These are phyloP conservation scores for Dendrobium huoshanense DNA, from an alignment of 106 monocot genomes.

Conservation along the genomic window DNA sequence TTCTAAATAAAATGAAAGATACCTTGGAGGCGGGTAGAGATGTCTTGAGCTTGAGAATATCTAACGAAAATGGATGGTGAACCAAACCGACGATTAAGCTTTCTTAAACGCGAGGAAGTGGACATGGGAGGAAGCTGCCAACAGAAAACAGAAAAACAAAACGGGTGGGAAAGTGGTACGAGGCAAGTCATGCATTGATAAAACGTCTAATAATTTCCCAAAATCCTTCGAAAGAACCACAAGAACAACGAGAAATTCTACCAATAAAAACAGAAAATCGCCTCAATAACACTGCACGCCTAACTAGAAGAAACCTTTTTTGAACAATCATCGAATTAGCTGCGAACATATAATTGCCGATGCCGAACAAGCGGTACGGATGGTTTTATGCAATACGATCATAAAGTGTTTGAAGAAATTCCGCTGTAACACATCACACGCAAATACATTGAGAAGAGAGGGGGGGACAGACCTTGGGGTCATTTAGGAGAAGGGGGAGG, in stretches of 20 bases:
- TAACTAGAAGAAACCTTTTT: background rate
- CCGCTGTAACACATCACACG: no score
- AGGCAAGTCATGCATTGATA: background rate
- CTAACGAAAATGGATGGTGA: conserved; percentile 19
- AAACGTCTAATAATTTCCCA: background rate
- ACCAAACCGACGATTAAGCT: background rate
- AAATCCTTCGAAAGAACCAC: background rate
- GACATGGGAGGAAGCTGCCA: conserved; percentile 1
- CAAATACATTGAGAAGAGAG: background rate
- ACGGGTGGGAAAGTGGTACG: background rate
- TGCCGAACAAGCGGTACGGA: background rate
- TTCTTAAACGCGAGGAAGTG: background rate
- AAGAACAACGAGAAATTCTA: background rate
- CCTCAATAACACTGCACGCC: background rate
- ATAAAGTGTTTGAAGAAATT: no score
- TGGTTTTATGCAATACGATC: no score
- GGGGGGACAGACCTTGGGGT: conserved; percentile 4
- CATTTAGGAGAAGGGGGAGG: conserved; percentile 1
- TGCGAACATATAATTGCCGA: background rate
- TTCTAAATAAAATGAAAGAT: background rate
- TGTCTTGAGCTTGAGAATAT: conserved; percentile 54
- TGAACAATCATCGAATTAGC: background rate
- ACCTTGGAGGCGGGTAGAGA: conserved; percentile 72
- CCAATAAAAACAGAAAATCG: background rate
- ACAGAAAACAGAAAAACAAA: background rate